A percentile compares a stretch with the other conserved stretches of the same genome.
phyloP scores from a whole-genome alignment of 768 basidiomycete genomes.

The Lactifluus volemus region DNA sequence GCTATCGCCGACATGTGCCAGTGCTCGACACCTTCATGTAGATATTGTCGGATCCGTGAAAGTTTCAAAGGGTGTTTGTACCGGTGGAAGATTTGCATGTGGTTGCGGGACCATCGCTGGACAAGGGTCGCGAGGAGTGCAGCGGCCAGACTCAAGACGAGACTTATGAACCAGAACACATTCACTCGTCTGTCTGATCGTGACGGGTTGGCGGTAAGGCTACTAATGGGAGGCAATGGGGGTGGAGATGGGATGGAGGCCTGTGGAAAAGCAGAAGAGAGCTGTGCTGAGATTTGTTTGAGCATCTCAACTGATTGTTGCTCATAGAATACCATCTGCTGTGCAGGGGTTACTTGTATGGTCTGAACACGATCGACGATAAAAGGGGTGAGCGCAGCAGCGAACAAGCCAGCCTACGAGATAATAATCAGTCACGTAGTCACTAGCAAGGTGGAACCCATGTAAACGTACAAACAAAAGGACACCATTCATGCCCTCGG shows the following conservation, averaged over 20 bases:
- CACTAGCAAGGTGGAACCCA: neutral
- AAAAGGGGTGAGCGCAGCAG: constrained; percentile 13
- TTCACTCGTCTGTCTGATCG: constrained; percentile 33
- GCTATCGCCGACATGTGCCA: constrained; percentile 37
- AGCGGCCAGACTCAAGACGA: constrained; percentile 33
- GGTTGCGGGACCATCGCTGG: constrained; percentile 41
- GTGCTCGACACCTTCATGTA: constrained; percentile 29
- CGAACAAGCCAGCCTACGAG: constrained; percentile 13
- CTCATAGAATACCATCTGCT: neutral
- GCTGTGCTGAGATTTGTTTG: constrained; percentile 9
- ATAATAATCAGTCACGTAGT: neutral
- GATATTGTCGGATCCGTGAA: constrained; percentile 33
- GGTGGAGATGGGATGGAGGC: neutral
- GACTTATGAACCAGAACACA: constrained; percentile 32
- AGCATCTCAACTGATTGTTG: constrained; percentile 8
- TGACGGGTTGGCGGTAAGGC: constrained; percentile 18
- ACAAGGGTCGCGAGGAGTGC: constrained; percentile 39
- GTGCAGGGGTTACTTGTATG: constrained; percentile 4
- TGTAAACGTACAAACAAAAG: constrained; percentile 1
- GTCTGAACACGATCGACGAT: constrained; percentile 7
- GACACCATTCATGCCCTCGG: neutral
- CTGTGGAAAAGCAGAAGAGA: neutral
- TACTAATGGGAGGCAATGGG: neutral
- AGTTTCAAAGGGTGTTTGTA: constrained; percentile 17
- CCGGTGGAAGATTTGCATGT: constrained; percentile 25